Percentiles rank a stretch among this genome's conserved stretches.
phyloP scores from a whole-genome alignment of 768 basidiomycete genomes.

The Mycena pura region DNA sequence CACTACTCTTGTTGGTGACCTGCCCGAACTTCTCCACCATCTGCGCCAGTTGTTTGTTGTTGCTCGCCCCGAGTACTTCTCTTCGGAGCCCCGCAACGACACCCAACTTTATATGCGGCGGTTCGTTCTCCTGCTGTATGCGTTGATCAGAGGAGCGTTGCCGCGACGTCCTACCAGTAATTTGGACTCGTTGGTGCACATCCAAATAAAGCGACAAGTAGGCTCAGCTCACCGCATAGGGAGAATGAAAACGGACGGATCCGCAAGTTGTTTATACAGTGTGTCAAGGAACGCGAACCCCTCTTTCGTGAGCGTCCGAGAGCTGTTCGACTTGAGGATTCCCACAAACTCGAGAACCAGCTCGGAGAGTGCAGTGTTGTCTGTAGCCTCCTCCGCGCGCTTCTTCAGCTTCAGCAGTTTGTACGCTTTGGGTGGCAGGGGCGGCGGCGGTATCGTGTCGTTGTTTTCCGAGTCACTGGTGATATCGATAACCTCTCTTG shows the following conservation, averaged over 20 bases:
- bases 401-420: slow-evolving; percentile 56
- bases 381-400: slow-evolving; percentile 51
- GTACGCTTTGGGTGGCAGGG: slow-evolving; percentile 55
- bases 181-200: not conserved
- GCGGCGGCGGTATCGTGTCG: slow-evolving; percentile 36
- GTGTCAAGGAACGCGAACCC: slow-evolving; percentile 75
- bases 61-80: slow-evolving; percentile 57
- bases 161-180: slow-evolving; percentile 39
- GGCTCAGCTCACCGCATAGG: slow-evolving; percentile 56
- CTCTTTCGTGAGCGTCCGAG: slow-evolving; percentile 43
- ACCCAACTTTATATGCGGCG: slow-evolving; percentile 61
- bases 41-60: slow-evolving; percentile 62
- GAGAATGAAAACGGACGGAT: slow-evolving; percentile 65
- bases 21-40: slow-evolving; percentile 76
- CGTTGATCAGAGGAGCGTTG: slow-evolving; percentile 49
- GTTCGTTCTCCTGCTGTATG: slow-evolving; percentile 47
- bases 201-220: not conserved
- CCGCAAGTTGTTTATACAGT: slow-evolving; percentile 72
- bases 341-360: slow-evolving; percentile 67
- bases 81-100: slow-evolving; percentile 62
- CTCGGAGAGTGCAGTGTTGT: slow-evolving; percentile 60
- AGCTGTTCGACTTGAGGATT: slow-evolving; percentile 68
- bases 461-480: slow-evolving; percentile 48
- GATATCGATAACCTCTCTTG: slow-evolving; percentile 53
- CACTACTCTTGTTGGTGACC: slow-evolving; percentile 70